Evolutionary conservation across 73 alveolate genomes (phyloP).

Genomic region (Paraurostyla sp.): DNA sequence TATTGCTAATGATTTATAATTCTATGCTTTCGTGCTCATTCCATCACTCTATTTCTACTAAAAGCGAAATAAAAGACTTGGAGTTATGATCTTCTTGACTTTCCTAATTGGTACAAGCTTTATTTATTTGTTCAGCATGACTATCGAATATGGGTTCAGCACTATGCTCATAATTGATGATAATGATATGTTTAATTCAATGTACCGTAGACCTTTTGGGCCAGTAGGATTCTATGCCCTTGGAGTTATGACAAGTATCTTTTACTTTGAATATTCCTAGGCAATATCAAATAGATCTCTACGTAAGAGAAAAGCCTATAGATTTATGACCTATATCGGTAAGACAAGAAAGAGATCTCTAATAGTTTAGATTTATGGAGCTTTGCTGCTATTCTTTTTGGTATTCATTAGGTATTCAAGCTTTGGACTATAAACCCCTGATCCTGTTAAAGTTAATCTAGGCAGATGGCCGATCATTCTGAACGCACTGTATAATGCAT

Average conservation of each 20-base stretch:
- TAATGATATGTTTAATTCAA: not conserved
- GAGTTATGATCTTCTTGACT: not conserved
- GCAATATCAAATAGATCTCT: slow-evolving; percentile 14
- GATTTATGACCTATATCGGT: slow-evolving; percentile 21
- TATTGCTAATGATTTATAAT: slow-evolving; percentile 49
- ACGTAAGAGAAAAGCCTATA: not conserved
- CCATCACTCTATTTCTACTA: slow-evolving; percentile 30
- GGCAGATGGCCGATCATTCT: slow-evolving; percentile 55
- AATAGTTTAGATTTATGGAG: slow-evolving; percentile 18
- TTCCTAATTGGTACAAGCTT: not conserved
- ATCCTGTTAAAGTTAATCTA: not conserved
- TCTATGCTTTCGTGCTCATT: slow-evolving; percentile 14
- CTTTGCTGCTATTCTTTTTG: not conserved
- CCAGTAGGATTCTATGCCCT: slow-evolving; percentile 35
- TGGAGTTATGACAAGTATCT: slow-evolving; percentile 24
- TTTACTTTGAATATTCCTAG: slow-evolving; percentile 32
- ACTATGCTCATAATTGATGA: not conserved
- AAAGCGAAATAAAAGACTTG: not conserved
- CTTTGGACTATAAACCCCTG: not conserved
- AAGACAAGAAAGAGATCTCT: not conserved
- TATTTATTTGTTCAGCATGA: not conserved
- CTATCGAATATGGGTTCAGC: not conserved
- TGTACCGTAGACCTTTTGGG: slow-evolving; percentile 19
- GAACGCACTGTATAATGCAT: slow-evolving; percentile 31
- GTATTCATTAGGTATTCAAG: slow-evolving; percentile 40